phyloP scores from a whole-genome alignment of 345 rosid genomes.

The Dovyalis caffra region DNA sequence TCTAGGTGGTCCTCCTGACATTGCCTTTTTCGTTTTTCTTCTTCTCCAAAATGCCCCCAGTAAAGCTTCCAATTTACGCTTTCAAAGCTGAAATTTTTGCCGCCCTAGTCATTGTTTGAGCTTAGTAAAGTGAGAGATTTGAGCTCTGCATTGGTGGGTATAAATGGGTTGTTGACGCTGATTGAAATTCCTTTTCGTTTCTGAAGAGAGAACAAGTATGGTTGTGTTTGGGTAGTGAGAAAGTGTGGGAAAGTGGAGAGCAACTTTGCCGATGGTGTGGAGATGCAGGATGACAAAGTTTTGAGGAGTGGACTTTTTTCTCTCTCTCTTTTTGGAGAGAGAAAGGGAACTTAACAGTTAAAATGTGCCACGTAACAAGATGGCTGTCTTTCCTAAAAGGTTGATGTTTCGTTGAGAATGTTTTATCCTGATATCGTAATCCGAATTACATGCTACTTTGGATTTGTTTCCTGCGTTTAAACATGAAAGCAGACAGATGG shows the following conservation, averaged over 20 bases:
- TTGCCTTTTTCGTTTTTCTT: constrained; percentile 14
- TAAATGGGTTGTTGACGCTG: neutral
- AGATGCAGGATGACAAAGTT: neutral
- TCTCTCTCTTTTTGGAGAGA: neutral
- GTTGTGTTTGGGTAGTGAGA: constrained; percentile 3
- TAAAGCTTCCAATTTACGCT: neutral
- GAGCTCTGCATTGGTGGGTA: neutral
- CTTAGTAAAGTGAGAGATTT: neutral
- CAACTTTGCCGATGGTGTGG: neutral
- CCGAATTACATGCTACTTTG: neutral
- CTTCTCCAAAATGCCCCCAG: constrained; percentile 2
- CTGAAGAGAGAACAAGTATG: neutral
- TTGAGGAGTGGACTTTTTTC: neutral
- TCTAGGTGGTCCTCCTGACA: constrained; percentile 64
- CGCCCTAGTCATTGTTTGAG: too few species aligned
- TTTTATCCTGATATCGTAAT: neutral
- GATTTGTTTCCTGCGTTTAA: too few species aligned
- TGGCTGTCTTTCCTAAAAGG: neutral
- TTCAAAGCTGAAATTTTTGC: neutral
- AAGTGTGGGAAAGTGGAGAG: constrained; percentile 5
- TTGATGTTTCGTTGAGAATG: neutral
- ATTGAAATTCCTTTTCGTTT: neutral
- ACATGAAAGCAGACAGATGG: too few species aligned
- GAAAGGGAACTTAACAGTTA: neutral
- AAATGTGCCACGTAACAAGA: constrained; percentile 7